Percentiles rank a stretch among this genome's conserved stretches.
Evolutionary conservation across 1,139 yeast species (phyloP).

Genomic region (Williopsis jadinii): DNA sequence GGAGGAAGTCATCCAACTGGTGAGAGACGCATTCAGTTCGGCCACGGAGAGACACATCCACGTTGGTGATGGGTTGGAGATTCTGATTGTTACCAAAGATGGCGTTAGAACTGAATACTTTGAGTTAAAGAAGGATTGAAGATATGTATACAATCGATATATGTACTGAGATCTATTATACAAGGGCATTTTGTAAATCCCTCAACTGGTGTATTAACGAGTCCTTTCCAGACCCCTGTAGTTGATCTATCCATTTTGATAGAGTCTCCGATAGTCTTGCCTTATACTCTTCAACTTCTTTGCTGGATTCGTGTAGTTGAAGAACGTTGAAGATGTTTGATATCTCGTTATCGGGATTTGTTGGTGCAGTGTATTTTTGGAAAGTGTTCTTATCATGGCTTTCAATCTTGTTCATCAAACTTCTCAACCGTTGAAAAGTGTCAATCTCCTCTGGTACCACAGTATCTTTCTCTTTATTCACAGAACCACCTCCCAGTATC

Average conservation of each 20-base stretch:
- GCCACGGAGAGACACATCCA: conserved; percentile 98
- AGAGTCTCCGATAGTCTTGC: conserved; percentile 3
- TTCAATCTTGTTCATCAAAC: conserved; percentile 17
- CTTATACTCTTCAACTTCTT: conserved; percentile 2
- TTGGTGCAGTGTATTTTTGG: background rate
- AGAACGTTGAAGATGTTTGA: background rate
- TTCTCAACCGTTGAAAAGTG: conserved; percentile 9
- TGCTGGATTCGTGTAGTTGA: background rate
- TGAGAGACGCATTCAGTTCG: conserved; percentile 88
- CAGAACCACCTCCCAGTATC: conserved; percentile 1
- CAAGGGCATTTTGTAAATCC: conserved; percentile 8
- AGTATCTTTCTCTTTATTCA: conserved; percentile 1
- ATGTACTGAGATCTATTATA: background rate
- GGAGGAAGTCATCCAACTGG: conserved; percentile 82
- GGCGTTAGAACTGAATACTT: conserved; percentile 80
- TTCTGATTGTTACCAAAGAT: conserved; percentile 84
- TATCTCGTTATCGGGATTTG: background rate
- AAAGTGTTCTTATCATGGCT: conserved; percentile 9
- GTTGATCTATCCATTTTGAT: conserved; percentile 8
- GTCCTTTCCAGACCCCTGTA: conserved; percentile 4
- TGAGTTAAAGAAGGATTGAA: conserved; percentile 81
- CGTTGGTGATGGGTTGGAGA: conserved; percentile 94
- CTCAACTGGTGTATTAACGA: conserved; percentile 14
- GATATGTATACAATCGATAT: background rate
- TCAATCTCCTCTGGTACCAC: background rate